Percentiles rank a stretch among this genome's conserved stretches.
Conservation (phyloP, 768 basidiomycete species). For the Lentinula boryana region DNA sequence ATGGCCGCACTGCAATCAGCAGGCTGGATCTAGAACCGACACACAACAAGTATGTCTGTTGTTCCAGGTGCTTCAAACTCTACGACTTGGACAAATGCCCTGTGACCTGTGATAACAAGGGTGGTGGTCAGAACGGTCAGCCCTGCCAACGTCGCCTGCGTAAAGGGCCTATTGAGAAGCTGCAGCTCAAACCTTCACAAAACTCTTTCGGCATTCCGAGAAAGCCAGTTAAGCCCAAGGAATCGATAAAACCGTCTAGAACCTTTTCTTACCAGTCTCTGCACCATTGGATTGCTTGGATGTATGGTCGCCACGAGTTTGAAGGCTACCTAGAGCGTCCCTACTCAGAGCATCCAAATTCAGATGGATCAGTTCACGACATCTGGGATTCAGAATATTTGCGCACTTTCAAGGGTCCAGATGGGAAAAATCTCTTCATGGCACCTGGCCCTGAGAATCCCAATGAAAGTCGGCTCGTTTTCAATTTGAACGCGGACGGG, state of each 20-base stretch:
- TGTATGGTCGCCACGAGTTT: conserved; percentile 19
- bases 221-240: too few species aligned
- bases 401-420: conserved; percentile 19
- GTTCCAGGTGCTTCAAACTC: conserved; percentile 18
- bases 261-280: conserved; percentile 16
- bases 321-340: conserved; percentile 20
- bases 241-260: too few species aligned
- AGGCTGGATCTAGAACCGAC: conserved; percentile 14
- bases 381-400: conserved; percentile 21
- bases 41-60: conserved; percentile 15
- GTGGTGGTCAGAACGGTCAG: conserved; percentile 8
- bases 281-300: conserved; percentile 18
- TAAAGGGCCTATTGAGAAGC: background rate
- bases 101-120: conserved; percentile 14
- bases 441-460: background rate
- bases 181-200: too few species aligned
- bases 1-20: conserved; percentile 14
- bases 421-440: conserved; percentile 14
- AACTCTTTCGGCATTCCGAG: too few species aligned
- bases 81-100: conserved; percentile 16
- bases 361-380: conserved; percentile 11
- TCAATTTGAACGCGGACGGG: conserved; percentile 25
- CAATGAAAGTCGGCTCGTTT: conserved; percentile 20
- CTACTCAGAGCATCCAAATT: background rate
- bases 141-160: conserved; percentile 10